Base-by-base conservation (phyloP, 2,329 filamentous ascomycete genomes). In the Rhinocladiella similis region DNA sequence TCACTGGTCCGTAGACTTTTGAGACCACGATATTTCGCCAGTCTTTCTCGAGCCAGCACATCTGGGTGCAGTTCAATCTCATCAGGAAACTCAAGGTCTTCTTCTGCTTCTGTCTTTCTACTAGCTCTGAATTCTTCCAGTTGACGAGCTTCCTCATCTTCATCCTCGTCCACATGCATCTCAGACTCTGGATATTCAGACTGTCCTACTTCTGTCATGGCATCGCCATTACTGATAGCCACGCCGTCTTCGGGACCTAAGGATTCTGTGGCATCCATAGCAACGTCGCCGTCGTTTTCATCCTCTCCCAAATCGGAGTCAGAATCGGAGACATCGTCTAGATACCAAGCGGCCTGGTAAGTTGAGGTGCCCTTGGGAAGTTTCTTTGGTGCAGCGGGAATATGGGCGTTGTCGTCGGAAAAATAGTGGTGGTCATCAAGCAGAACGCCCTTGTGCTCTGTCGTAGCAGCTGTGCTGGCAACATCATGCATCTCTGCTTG, bases 351-450 rank as follows among this genome's bases (percentile, higher is more conserved):
- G 19, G 92, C 83, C 74, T 99, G 94, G 73, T 97, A 97, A 54
- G 87, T 85, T 38, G 94, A 97, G 2, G 94, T 99, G 61, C 94
- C 94, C 72, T 87, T 90, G 1, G 94, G 94, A 19, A 99, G 75
- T 60, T 85, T 84, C 73, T 87, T 94, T 5, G 90, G 89, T 29
- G 77, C 75, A 35, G 80, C 74, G 16, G 84, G 77, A 16, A 81
- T 77, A 51, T 85, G 79, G 3, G 73, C 75, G 51, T 94, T 88
- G 46, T 94, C 91, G 42, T 97, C 93, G 0, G 92, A 92, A 69
- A 97, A 99, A 73, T 99, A 99, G 70, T 97, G 93, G 71, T 99
- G 93, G 64, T 97, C 93, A 65, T 99, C 94, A 9, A 99, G 80
- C 39, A 99, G 77, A 1, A 99, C 94, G 62, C 93, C 94, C 74